phyloP scores from a whole-genome alignment of 1,139 yeast species.

The Taiozyma sp. region DNA sequence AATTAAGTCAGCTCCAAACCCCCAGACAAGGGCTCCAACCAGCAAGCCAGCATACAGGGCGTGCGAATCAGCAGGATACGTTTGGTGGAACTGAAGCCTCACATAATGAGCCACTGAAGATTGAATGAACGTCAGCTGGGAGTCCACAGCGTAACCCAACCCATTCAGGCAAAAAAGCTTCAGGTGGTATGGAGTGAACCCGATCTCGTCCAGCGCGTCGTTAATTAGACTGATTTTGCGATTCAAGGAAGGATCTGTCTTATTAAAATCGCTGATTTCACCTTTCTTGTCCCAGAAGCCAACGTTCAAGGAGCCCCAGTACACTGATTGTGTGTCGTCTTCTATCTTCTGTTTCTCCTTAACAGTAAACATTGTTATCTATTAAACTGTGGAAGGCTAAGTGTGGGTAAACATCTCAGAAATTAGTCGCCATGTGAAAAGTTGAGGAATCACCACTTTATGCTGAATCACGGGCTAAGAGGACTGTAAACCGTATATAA shows the following conservation, averaged over 20 bases:
- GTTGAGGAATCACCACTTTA: too few relatives aligned
- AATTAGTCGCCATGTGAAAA: too few relatives aligned
- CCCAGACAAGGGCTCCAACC: slow-evolving; percentile 52
- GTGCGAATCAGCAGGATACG: slow-evolving; percentile 27
- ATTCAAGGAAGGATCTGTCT: slow-evolving; percentile 28
- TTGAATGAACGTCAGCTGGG: slow-evolving; percentile 41
- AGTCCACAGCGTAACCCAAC: slow-evolving; percentile 52
- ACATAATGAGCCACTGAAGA: slow-evolving; percentile 36
- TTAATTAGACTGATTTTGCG: slow-evolving; percentile 36
- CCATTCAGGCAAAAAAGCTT: slow-evolving; percentile 43
- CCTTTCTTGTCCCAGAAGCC: slow-evolving; percentile 8
- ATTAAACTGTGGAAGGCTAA: not conserved
- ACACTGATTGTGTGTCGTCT: not conserved
- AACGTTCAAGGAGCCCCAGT: not conserved
- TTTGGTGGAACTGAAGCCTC: slow-evolving; percentile 29
- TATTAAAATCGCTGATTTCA: slow-evolving; percentile 5
- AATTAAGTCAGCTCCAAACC: slow-evolving; percentile 52
- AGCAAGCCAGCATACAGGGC: slow-evolving; percentile 41
- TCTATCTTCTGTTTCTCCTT: not conserved
- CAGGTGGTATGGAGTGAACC: slow-evolving; percentile 44
- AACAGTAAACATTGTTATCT: not conserved
- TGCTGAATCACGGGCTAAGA: too few relatives aligned
- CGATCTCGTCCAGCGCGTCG: slow-evolving; percentile 45
- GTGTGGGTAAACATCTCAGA: too few relatives aligned
- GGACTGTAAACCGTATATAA: too few relatives aligned